Evolutionary conservation across 495 filamentous ascomycete genomes (phyloP).

Genomic region (Neurospora discreta): DNA sequence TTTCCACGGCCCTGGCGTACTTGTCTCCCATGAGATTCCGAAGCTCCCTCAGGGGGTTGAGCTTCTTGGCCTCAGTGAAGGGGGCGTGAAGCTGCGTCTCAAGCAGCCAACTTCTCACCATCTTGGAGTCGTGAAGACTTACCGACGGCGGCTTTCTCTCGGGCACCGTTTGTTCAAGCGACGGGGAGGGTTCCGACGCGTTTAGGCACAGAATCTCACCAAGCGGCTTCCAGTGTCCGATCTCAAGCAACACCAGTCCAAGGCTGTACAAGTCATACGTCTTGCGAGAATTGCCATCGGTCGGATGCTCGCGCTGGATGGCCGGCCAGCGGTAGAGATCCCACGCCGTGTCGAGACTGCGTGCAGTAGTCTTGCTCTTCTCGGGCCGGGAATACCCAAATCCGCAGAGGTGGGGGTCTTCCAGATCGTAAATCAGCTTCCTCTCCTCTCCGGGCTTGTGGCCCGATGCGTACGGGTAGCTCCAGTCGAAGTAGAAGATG

Average conservation of each 20-base stretch:
- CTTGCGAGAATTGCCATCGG: slow-evolving; percentile 28
- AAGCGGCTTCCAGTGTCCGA: slow-evolving; percentile 40
- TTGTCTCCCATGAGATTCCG: slow-evolving; percentile 13
- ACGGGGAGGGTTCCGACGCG: no score
- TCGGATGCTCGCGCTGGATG: slow-evolving; percentile 17
- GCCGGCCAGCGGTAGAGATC: slow-evolving; percentile 23
- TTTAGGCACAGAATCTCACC: slow-evolving; percentile 22
- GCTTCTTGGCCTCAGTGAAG: slow-evolving; percentile 1
- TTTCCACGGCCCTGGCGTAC: slow-evolving; percentile 15
- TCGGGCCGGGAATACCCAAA: slow-evolving; percentile 23
- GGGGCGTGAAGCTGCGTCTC: slow-evolving; percentile 2
- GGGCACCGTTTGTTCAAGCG: no score
- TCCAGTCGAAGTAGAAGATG: slow-evolving; percentile 27
- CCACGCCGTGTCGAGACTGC: slow-evolving; percentile 18
- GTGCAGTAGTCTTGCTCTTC: slow-evolving; percentile 12
- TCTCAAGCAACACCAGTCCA: slow-evolving; percentile 38
- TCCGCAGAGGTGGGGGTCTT: slow-evolving; percentile 11
- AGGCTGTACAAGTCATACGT: slow-evolving; percentile 42
- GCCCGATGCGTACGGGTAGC: no score
- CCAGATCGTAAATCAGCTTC: neutral
- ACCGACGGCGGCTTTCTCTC: slow-evolving; percentile 4
- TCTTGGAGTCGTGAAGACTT: slow-evolving; percentile 11
- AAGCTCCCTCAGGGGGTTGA: slow-evolving; percentile 18
- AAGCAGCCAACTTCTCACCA: slow-evolving; percentile 18
- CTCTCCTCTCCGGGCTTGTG: neutral